Evolutionary conservation across 2,329 filamentous ascomycete genomes (phyloP).

Genomic region (Periconia macrospinosa): DNA sequence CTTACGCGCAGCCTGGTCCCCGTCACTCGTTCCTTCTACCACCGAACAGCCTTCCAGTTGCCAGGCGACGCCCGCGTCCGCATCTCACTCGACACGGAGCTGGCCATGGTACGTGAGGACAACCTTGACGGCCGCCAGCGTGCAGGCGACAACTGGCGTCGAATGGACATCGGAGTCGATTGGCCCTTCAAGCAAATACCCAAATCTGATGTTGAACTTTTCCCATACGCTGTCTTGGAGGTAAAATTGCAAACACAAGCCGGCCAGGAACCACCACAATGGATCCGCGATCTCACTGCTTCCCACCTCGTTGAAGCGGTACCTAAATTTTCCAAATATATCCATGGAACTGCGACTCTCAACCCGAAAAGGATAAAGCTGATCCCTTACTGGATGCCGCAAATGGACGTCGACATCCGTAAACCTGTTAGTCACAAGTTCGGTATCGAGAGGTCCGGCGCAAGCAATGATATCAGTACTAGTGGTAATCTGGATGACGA

Average conservation of each 20-base stretch:
- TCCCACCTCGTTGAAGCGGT: constrained; percentile 98
- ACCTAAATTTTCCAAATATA: constrained; percentile 99
- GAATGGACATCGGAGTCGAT: constrained; percentile 97
- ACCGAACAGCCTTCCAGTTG: constrained; percentile 95
- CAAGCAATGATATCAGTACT: constrained; percentile 74
- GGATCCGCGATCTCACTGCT: constrained; percentile 90
- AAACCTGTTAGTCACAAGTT: constrained; percentile 89
- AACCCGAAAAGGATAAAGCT: constrained; percentile 87
- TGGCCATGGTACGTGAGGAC: constrained; percentile 94
- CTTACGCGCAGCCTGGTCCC: constrained; percentile 84
- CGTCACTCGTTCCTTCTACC: constrained; percentile 95
- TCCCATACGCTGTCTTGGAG: constrained; percentile 94
- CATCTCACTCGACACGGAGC: constrained; percentile 93
- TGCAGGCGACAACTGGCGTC: constrained; percentile 87
- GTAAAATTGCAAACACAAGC: constrained; percentile 97
- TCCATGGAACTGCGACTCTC: constrained; percentile 86
- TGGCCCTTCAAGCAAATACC: constrained; percentile 90
- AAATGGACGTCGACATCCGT: constrained; percentile 97
- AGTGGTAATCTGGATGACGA: constrained; percentile 78
- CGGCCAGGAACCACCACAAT: constrained; percentile 92
- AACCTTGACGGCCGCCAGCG: constrained; percentile 81
- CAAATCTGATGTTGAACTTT: constrained; percentile 80
- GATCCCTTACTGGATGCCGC: constrained; percentile 95
- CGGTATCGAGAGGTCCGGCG: constrained; percentile 79
- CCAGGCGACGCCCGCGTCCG: constrained; percentile 94